These are phyloP conservation scores for Aspergillus ibericus DNA, from an alignment of 2,329 filamentous ascomycete species.

Conservation along the genomic window DNA sequence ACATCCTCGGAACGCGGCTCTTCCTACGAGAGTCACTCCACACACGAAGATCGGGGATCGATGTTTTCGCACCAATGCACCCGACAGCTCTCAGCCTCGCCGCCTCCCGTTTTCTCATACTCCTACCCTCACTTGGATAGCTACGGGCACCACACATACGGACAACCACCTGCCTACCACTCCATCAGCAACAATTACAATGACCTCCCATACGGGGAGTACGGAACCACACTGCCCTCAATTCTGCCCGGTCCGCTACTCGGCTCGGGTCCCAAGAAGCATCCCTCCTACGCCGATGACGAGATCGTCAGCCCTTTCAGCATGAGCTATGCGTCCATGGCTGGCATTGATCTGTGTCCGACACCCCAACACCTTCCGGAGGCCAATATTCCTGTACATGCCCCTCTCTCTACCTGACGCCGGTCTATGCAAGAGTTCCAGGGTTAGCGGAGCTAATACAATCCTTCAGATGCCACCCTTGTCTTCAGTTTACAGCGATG, in stretches of 20 bases:
- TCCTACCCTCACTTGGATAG: conserved; percentile 49
- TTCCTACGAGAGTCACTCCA: conserved; percentile 35
- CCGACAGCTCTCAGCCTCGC: conserved; percentile 59
- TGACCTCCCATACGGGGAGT: conserved; percentile 37
- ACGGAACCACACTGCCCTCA: conserved; percentile 43
- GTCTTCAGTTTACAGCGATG: conserved; percentile 39
- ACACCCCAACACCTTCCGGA: conserved; percentile 37
- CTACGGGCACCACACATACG: conserved; percentile 38
- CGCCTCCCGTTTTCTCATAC: conserved; percentile 57
- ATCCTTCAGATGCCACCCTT: conserved; percentile 37
- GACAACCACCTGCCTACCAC: conserved; percentile 37
- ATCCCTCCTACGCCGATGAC: conserved; percentile 54
- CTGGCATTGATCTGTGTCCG: conserved; percentile 53
- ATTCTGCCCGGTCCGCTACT: conserved; percentile 47
- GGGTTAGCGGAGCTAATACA: conserved; percentile 19
- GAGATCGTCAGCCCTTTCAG: conserved; percentile 59
- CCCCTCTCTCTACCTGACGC: conserved; percentile 29
- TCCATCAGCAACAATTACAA: conserved; percentile 32
- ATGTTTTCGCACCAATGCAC: conserved; percentile 62
- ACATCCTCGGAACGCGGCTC: conserved; percentile 32
- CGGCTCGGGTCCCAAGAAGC: conserved; percentile 50
- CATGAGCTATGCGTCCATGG: conserved; percentile 61
- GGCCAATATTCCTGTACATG: conserved; percentile 46
- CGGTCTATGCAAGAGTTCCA: conserved; percentile 15
- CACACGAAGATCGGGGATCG: conserved; percentile 48